These are phyloP conservation scores for Ustilago cynodontis DNA, from an alignment of 1,284 basidiomycete genomes.

Conservation along the genomic window DNA sequence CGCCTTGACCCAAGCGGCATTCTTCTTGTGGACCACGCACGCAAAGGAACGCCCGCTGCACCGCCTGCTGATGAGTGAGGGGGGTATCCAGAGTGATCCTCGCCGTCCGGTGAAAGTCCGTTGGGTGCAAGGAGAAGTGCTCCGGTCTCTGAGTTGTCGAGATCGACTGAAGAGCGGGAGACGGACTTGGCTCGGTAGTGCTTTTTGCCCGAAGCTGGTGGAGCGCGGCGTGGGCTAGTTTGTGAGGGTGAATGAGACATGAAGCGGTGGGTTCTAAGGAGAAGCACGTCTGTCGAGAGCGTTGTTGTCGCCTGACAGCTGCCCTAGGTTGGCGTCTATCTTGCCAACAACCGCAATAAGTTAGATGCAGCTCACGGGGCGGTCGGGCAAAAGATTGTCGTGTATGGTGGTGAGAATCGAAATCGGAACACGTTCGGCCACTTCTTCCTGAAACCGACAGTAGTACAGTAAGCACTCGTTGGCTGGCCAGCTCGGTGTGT, in stretches of 20 bases:
- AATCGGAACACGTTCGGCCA: neutral
- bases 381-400: constrained; percentile 1
- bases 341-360: constrained; percentile 12
- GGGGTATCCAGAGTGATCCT: constrained; percentile 22
- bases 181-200: constrained; percentile 47
- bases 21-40: constrained; percentile 31
- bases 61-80: constrained; percentile 19
- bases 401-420: constrained; percentile 3
- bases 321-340: constrained; percentile 7
- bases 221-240: constrained; percentile 22
- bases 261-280: constrained; percentile 11
- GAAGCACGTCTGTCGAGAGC: constrained; percentile 9
- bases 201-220: constrained; percentile 33
- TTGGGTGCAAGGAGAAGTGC: constrained; percentile 33
- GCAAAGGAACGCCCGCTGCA: constrained; percentile 16
- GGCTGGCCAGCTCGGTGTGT: constrained; percentile 1
- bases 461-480: neutral
- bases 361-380: constrained; percentile 4
- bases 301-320: constrained; percentile 14
- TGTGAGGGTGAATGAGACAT: constrained; percentile 34
- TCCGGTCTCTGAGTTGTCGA: constrained; percentile 48
- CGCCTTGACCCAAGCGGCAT: constrained; percentile 49
- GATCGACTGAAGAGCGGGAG: constrained; percentile 42
- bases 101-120: constrained; percentile 35
- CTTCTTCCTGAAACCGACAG: constrained; percentile 12